Base-by-base conservation (phyloP, 1,284 basidiomycete species). In the Chondrostereum purpureum region DNA sequence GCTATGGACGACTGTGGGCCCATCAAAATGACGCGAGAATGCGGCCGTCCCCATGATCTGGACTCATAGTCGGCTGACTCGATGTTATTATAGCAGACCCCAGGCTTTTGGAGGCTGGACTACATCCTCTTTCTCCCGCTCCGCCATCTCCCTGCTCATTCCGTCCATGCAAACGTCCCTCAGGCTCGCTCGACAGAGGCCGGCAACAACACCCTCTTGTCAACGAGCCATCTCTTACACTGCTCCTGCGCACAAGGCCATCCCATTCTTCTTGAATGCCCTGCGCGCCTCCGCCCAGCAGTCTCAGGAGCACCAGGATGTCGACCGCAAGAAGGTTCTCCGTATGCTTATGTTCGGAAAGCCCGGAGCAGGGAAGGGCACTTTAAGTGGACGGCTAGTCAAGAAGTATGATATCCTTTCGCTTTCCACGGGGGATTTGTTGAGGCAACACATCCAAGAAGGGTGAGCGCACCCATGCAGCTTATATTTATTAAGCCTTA, bases 281-380 rank as follows among this genome's bases (percentile, higher is more conserved):
- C 45, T 64, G 1, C 65, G 68, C 23, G 53, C 63, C 23, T 64
- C 46, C 39, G 49, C 38, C 13, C 51, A 53, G 21, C 48, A 50
- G 3, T 39, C 42, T 11, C 42, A 43, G 13, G 42, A 50, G n/a
- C 47, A 43, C 12, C 22, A 46, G 31, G 48, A 48, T 16, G 17
- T 27, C n/a, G 40, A 40, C 18, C 43, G 42, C 19, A 59, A 40
- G 11, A 19, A 17, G 13, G 13, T 73, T 39, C 65, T 88, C 39
- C 76, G 87, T 31, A 85, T 89, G 81, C 67, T 89, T 48, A 81
- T 89, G 75, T 88, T 89, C 58, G 86, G 87, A 10, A 89, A 89
- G 62, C 86, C 86, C 3, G 86, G 83, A 21, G 77, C 83, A 34
- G 84, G 86, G 41, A 88, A 87, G 65, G 89, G 89, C 22, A 92